These are phyloP conservation scores for Rhipidocladum racemiflorum DNA, from an alignment of 176 grass and related monocot species.

Conservation along the genomic window DNA sequence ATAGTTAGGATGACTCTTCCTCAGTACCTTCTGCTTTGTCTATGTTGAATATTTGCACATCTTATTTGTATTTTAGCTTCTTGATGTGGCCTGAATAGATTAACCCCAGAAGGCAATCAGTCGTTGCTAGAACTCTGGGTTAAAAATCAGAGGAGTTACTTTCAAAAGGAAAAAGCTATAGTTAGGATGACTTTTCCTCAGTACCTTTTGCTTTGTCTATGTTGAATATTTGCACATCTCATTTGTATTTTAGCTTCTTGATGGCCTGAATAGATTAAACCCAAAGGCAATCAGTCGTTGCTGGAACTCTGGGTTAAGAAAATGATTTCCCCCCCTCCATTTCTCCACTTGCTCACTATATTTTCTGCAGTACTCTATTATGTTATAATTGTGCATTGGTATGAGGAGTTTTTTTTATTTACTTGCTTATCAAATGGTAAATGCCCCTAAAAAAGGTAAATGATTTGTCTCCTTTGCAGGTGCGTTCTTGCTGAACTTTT, in stretches of 20 bases:
- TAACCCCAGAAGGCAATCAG: neutral
- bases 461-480: slow-evolving; percentile 46
- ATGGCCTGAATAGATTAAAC: neutral
- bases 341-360: neutral
- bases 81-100: neutral
- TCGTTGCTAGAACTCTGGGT: neutral
- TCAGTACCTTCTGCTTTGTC: neutral
- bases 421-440: neutral
- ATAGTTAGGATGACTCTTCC: neutral
- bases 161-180: neutral
- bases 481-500: slow-evolving; percentile 98
- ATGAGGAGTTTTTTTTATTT: neutral
- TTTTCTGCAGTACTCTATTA: slow-evolving; percentile 7
- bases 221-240: slow-evolving; percentile 20
- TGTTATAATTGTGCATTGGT: neutral
- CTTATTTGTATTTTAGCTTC: neutral
- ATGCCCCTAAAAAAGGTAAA: too few relatives aligned
- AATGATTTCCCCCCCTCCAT: neutral
- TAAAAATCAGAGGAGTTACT: neutral
- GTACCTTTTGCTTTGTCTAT: neutral
- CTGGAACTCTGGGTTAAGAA: neutral
- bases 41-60: slow-evolving; percentile 18
- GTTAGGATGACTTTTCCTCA: neutral
- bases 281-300: neutral
- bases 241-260: neutral